Evolutionary conservation across 257 asterid genomes (phyloP), one percentile per base, ranked within the genome.

Genomic region (Scutellaria minor): DNA sequence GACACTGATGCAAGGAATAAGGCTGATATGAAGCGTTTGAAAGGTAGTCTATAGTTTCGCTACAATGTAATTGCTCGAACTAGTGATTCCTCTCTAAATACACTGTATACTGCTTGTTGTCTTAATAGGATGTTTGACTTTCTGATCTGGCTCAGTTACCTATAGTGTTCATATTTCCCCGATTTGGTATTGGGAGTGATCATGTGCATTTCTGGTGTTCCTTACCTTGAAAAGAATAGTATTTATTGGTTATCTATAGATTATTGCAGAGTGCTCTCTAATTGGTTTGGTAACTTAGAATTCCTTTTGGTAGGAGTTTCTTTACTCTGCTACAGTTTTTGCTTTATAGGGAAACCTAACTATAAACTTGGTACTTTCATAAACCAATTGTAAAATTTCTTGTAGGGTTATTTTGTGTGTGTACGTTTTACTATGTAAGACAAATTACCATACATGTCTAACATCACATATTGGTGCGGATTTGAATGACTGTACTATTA

Each of bases 1-100:
- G 99, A 95, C 74, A 53, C 83, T 18, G 92, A 87, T 72, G 97
- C 96, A 27, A 90, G 83, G 80, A 87, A 90, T 81, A 90, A 88
- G 82, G 92, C 93, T 46, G 86, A 80, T 72, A 78, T 90, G 64
- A 87, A 75, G 80, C 76, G 79, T 80, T 77, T 95, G 79, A 81
- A 81, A 88, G 96, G 99, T 92, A 82, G 42, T 71, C 70, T 11
- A 20, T 48, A 68, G 35, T 65, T 72, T 45, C 58, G 18, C 48
- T 31, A 24, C 22, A 37, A 37, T 15, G 39, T 52, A 14, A 14
- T 71, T 15, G 8, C 74, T 66, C 31, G 37, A 13, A 11, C 27
- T 5, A 20, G 54, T 47, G 13, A 13, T 51, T 12, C 22, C 13
- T 9, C 18, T 47, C 53, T 60, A 5, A 73, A 48, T 48, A 11